Evolutionary conservation across 106 monocot genomes (phyloP), one percentile per base, ranked within the genome.

Genomic region (Platanthera zijinensis): DNA sequence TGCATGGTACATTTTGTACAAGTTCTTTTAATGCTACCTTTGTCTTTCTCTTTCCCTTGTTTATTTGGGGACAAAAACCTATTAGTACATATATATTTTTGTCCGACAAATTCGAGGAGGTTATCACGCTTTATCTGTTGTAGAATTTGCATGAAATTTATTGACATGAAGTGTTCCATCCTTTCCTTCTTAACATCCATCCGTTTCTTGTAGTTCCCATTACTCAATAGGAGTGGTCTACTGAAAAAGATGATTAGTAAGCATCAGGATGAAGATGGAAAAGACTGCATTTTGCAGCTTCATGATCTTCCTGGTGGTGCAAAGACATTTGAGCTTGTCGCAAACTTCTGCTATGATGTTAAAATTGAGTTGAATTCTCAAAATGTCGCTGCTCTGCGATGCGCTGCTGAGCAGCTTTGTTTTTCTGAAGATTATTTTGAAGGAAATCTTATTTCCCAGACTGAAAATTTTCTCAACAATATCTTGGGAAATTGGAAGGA

Each of bases 271-370:
- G 78, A 78, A 49, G 76, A 78, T 48, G 76, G 82, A n/a, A 82
- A 82, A 19, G 61, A 15, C 19, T 86, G 82, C 28, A 9, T 69
- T 15, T 56, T 86, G 53, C 82, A 86, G 72, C 73, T 86, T 45
- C 82, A 86, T 74, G 86, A 86, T 56, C 75, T 86, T 54, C 82
- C 86, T 28, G 86, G 82, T 10, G 80, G 86, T 74, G 80, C 86
- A 28, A 82, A 79, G 64, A 73, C 77, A 15, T 86, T 86, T 74
- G 86, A 86, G 66, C 86, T 86, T 28, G 74, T 82, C 30, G 82
- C 82, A 7, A 86, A 86, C 52, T 86, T 86, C 66, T 86, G 82
- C 48, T 86, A 86, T 48, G 86, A 82, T 39, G 82, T 86, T 6
- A 79, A 77, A 71, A 76, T 86, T 10, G 86, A 86, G 46, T 54